phyloP scores from a whole-genome alignment of 371 early-diverging fungal genomes.

The Mucor plumbeus region DNA sequence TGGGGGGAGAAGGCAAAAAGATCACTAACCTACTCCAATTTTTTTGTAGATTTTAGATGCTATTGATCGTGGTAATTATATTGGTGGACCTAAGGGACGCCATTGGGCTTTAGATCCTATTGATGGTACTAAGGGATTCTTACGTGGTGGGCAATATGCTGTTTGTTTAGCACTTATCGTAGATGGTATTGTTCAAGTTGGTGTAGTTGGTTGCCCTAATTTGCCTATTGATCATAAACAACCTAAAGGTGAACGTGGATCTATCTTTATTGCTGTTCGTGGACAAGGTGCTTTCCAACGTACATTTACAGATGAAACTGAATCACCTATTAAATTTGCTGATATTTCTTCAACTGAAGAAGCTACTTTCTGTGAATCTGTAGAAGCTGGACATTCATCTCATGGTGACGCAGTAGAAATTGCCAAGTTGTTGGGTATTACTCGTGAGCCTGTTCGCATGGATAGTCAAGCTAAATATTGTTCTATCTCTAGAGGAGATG shows the following conservation, averaged over 20 bases:
- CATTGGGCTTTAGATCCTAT: slow-evolving; percentile 98
- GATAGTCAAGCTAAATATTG: slow-evolving; percentile 97
- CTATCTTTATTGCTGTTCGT: slow-evolving; percentile 77
- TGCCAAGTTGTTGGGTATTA: slow-evolving; percentile 75
- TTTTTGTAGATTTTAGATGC: slow-evolving; percentile 69
- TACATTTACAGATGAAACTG: slow-evolving; percentile 59
- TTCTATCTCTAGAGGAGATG: slow-evolving; percentile 86
- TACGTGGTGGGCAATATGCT: slow-evolving; percentile 97
- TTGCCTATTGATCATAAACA: slow-evolving; percentile 72
- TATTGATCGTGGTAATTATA: slow-evolving; percentile 91
- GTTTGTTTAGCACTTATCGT: slow-evolving; percentile 93
- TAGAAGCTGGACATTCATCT: slow-evolving; percentile 91
- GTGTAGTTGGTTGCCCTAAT: slow-evolving; percentile 96
- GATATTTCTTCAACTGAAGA: slow-evolving; percentile 57
- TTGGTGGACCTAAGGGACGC: slow-evolving; percentile 83
- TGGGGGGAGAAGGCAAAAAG: background rate
- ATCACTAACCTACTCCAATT: background rate
- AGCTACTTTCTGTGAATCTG: slow-evolving; percentile 93
- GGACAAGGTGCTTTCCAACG: slow-evolving; percentile 90
- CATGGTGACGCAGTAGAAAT: slow-evolving; percentile 84
- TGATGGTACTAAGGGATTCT: slow-evolving; percentile 94
- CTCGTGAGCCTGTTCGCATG: slow-evolving; percentile 80
- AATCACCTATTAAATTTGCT: slow-evolving; percentile 70
- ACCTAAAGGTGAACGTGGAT: slow-evolving; percentile 74
- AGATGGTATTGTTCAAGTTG: slow-evolving; percentile 88